Evolutionary conservation across 225 moss, liverwort and hornwort species (phyloP).

Genomic region (Thuidium tamariscinum): DNA sequence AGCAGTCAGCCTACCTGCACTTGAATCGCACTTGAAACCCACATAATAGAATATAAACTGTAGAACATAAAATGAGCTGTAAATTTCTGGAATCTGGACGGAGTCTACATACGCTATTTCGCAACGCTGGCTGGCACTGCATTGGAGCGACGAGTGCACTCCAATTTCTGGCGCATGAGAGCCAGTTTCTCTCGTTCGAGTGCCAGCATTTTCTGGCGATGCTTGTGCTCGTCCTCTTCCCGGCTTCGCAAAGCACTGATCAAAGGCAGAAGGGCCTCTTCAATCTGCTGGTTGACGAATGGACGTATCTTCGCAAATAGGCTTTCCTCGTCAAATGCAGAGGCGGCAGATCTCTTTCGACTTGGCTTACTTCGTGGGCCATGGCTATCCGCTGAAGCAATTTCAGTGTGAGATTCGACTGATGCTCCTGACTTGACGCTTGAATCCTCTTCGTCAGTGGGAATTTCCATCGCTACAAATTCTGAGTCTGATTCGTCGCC

Average conservation of each 20-base stretch:
- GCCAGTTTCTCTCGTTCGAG: neutral
- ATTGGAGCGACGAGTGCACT: neutral
- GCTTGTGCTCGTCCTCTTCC: neutral
- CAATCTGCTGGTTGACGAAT: neutral
- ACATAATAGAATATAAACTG: too few relatives aligned
- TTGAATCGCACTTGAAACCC: too few relatives aligned
- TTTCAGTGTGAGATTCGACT: neutral
- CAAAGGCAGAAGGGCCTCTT: neutral
- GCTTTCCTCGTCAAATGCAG: neutral
- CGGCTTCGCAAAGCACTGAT: neutral
- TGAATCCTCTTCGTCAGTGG: neutral
- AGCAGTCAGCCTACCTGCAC: too few relatives aligned
- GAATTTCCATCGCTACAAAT: neutral
- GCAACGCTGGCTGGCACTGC: neutral
- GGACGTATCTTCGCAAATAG: neutral
- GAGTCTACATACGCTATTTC: neutral
- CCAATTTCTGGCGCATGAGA: neutral
- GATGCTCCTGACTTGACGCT: neutral
- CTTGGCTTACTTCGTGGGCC: neutral
- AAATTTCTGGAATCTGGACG: too few relatives aligned
- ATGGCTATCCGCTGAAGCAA: neutral
- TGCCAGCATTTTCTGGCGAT: neutral
- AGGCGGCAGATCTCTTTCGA: neutral
- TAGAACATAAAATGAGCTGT: too few relatives aligned
- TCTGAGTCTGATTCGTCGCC: neutral